These are phyloP conservation scores for Boechera divaricarpa DNA, from an alignment of 345 rosid species.

Conservation along the genomic window DNA sequence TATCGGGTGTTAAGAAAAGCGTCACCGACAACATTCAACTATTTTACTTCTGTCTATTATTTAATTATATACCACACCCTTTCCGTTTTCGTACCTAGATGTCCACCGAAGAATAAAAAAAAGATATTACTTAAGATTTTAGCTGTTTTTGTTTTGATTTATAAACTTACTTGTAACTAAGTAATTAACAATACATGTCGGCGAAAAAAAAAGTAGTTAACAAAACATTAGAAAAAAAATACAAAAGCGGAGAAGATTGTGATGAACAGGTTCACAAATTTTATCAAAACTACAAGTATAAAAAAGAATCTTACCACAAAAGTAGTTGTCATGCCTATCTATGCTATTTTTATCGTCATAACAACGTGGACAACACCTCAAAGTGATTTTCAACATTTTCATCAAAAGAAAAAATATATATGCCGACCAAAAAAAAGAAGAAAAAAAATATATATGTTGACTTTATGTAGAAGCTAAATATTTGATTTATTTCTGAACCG, in stretches of 20 bases:
- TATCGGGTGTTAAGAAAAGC: not conserved
- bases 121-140: too few relatives aligned
- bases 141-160: too few relatives aligned
- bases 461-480: not conserved
- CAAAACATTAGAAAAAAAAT: constrained; percentile 23
- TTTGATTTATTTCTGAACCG: not conserved
- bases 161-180: too few relatives aligned
- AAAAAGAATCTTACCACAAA: constrained; percentile 26
- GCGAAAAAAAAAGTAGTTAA: not conserved
- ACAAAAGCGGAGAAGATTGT: not conserved
- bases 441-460: not conserved
- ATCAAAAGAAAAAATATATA: not conserved
- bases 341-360: constrained; percentile 2
- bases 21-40: constrained; percentile 39
- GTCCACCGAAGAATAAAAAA: too few relatives aligned
- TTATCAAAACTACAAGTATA: constrained; percentile 10
- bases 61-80: constrained; percentile 1
- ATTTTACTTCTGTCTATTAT: constrained; percentile 14
- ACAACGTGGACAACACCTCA: constrained; percentile 4
- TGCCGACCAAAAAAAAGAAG: too few relatives aligned
- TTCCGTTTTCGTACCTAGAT: too few relatives aligned
- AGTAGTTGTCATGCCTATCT: constrained; percentile 22
- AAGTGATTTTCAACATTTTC: not conserved
- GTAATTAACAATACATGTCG: not conserved
- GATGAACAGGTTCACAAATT: not conserved